Conservation (phyloP, 1,284 basidiomycete species). For the Uromyces viciae-fabae region DNA sequence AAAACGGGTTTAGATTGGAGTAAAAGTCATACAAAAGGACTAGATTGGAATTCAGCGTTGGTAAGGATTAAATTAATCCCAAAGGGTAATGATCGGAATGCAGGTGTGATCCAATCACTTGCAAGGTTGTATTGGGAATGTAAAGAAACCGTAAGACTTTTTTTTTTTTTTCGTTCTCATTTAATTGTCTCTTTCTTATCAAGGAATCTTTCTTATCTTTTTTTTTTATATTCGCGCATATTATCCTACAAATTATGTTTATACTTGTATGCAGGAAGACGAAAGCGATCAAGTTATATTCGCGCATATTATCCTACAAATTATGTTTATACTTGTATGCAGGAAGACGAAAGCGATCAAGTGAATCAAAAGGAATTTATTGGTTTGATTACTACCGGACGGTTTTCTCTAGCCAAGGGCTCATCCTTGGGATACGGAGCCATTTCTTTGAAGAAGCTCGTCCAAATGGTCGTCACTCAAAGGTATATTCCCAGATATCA, state of each 20-base stretch:
- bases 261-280: neutral
- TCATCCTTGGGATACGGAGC: slow-evolving; percentile 20
- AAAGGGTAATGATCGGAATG: slow-evolving; percentile 10
- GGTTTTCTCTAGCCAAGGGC: slow-evolving; percentile 21
- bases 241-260: neutral
- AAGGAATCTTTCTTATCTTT: no score
- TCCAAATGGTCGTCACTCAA: neutral
- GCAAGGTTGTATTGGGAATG: slow-evolving; percentile 32
- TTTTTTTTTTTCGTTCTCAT: neutral
- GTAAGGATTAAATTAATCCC: slow-evolving; percentile 18
- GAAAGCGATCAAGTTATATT: neutral
- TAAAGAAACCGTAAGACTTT: neutral
- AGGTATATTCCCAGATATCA: neutral
- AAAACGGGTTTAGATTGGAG: slow-evolving; percentile 6
- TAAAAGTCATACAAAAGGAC: neutral
- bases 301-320: neutral
- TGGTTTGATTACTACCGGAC: slow-evolving; percentile 20
- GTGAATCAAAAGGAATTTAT: slow-evolving; percentile 13
- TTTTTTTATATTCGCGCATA: neutral
- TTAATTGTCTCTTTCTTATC: neutral
- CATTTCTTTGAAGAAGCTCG: slow-evolving; percentile 14
- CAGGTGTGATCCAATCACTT: slow-evolving; percentile 13
- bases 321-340: neutral
- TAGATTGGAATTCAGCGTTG: neutral
- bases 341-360: neutral